A percentile compares a stretch with the other conserved stretches of the same genome.
Evolutionary conservation across 805 yeast genomes (phyloP).

Genomic region (Yueomyces sp.): DNA sequence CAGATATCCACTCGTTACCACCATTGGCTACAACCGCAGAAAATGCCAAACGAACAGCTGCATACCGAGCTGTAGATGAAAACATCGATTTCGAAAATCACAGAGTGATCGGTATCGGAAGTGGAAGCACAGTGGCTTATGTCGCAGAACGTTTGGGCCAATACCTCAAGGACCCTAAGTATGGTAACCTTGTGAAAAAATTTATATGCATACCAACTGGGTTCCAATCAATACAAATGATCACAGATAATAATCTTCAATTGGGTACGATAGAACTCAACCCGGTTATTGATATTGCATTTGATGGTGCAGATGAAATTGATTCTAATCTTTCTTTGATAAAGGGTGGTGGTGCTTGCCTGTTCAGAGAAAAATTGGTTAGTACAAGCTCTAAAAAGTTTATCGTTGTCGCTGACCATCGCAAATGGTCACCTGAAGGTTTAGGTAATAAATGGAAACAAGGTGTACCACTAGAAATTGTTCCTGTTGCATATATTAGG

Average conservation of each 20-base stretch:
- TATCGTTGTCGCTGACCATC: constrained; percentile 81
- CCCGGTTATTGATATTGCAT: constrained; percentile 77
- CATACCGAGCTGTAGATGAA: constrained; percentile 84
- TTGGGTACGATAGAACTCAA: constrained; percentile 76
- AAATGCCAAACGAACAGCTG: constrained; percentile 79
- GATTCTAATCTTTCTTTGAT: constrained; percentile 71
- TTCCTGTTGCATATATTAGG: constrained; percentile 75
- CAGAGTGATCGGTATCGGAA: constrained; percentile 85
- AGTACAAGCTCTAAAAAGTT: constrained; percentile 68
- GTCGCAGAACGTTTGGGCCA: constrained; percentile 85
- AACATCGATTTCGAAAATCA: constrained; percentile 38
- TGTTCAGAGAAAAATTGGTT: constrained; percentile 90
- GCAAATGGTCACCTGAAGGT: constrained; percentile 55
- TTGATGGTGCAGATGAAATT: constrained; percentile 98
- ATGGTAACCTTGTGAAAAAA: constrained; percentile 16
- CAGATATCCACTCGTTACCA: neutral
- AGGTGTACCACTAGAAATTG: constrained; percentile 95
- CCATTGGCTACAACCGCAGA: constrained; percentile 38
- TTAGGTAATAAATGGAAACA: constrained; percentile 76
- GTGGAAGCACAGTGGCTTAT: constrained; percentile 95
- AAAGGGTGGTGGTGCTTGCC: constrained; percentile 98
- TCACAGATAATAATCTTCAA: constrained; percentile 63
- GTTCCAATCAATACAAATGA: constrained; percentile 81
- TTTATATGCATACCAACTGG: constrained; percentile 91
- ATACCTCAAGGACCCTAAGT: constrained; percentile 30